Evolutionary conservation across 1,284 basidiomycete species (phyloP), one percentile per base, ranked within the genome.

Genomic region (Apiotrichum gracile): DNA sequence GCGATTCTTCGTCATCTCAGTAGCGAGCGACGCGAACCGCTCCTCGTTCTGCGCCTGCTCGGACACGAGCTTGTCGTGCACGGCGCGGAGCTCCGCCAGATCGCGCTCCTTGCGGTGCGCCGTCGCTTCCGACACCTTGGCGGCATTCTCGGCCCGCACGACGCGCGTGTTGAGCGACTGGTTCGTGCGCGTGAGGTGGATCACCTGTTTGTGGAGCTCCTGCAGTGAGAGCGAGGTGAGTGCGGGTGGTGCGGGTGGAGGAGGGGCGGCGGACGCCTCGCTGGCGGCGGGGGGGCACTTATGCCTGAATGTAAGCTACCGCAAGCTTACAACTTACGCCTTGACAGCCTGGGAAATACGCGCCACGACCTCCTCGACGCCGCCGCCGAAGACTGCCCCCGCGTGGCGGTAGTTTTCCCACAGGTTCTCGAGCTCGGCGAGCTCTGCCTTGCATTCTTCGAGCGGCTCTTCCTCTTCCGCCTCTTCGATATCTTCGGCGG

Each of bases 271-370:
- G n/a, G n/a, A n/a, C n/a, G n/a, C n/a, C n/a, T n/a, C n/a, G n/a
- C n/a, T n/a, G n/a, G n/a, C n/a, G n/a, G n/a, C n/a, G n/a, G n/a
- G n/a, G 12, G 37, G 10, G 12, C 54, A 52, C 12, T 46, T 37
- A 43, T n/a, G n/a, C n/a, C n/a, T n/a, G n/a, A n/a, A n/a, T n/a
- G n/a, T n/a, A n/a, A n/a, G n/a, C n/a, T n/a, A n/a, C n/a, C n/a
- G n/a, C n/a, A n/a, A n/a, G n/a, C n/a, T n/a, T n/a, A n/a, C 33
- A 26, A 50, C 55, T 41, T 9, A 57, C 55, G 25, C 37, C 16
- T 38, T 37, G 33, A 52, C 17, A 9, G 8, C 38, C 4, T 33
- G 22, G 13, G 16, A 40, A 12, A 57, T 35, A 5, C 51, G 47
- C 26, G 22, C 38, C 3, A 31, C 37, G 14, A 42, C 38, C 31